Conservation (phyloP, 129 eudicot genomes). For the Lactuca sativa region DNA sequence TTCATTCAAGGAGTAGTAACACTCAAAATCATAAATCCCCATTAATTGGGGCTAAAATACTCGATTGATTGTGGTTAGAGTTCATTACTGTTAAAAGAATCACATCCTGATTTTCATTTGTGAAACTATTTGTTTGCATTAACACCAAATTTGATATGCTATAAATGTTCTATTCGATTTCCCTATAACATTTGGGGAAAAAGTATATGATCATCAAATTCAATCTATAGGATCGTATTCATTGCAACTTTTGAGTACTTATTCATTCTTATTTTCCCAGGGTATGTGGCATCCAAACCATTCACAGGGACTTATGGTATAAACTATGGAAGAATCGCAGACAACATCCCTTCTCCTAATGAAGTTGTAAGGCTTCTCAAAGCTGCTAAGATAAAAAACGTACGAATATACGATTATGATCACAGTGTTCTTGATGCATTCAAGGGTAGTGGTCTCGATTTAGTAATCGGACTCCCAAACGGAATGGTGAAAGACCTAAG, state of each 20-base stretch:
- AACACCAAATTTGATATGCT: neutral
- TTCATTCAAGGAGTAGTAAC: neutral
- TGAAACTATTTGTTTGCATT: neutral
- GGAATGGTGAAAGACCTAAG: constrained; percentile 67
- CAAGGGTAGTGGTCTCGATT: constrained; percentile 78
- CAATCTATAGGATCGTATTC: neutral
- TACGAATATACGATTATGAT: constrained; percentile 72
- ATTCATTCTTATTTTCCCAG: constrained; percentile 32
- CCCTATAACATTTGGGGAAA: neutral
- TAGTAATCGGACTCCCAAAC: constrained; percentile 85
- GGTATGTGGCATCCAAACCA: constrained; percentile 36
- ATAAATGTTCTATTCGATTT: neutral
- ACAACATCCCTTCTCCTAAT: constrained; percentile 88
- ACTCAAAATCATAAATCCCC: neutral
- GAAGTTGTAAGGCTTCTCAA: constrained; percentile 73
- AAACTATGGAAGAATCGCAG: constrained; percentile 88
- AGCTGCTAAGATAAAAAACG: constrained; percentile 80
- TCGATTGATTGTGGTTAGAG: neutral
- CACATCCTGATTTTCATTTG: neutral
- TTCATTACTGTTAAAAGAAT: neutral
- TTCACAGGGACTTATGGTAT: constrained; percentile 95
- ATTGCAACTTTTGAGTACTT: neutral
- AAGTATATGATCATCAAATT: constrained; percentile 1
- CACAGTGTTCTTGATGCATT: constrained; percentile 83
- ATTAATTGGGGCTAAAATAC: neutral